Evolutionary conservation across 176 grass and related monocot species (phyloP).

Genomic region (Eremochloa ophiuroides): DNA sequence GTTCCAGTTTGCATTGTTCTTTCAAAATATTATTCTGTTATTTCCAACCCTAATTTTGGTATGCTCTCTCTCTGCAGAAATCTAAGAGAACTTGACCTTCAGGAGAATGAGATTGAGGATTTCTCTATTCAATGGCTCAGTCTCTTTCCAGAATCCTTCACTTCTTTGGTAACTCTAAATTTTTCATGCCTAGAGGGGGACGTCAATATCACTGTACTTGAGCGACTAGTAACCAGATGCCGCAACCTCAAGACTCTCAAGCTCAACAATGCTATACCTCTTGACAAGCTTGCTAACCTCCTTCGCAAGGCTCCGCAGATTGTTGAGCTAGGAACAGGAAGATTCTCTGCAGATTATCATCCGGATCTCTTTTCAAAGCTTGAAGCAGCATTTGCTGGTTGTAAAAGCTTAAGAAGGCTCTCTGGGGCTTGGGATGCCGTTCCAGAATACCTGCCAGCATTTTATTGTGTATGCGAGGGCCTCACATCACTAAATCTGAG

Average conservation of each 20-base stretch:
- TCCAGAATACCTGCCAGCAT: conserved; percentile 48
- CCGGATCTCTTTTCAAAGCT: conserved; percentile 52
- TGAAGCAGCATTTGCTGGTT: conserved; percentile 42
- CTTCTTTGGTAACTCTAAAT: conserved; percentile 58
- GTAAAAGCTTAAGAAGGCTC: conserved; percentile 49
- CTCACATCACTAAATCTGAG: conserved; percentile 70
- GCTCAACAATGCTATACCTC: conserved; percentile 60
- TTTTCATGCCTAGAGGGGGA: conserved; percentile 67
- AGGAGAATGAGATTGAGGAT: conserved; percentile 62
- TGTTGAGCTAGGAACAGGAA: conserved; percentile 52
- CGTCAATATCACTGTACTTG: conserved; percentile 50
- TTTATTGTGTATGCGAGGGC: conserved; percentile 60
- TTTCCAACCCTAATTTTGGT: conserved; percentile 5
- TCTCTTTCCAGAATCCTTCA: conserved; percentile 58
- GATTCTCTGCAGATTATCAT: conserved; percentile 39
- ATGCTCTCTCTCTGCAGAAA: conserved; percentile 38
- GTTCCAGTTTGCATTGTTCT: not conserved
- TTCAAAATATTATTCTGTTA: not conserved
- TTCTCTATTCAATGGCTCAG: conserved; percentile 52
- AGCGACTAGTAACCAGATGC: conserved; percentile 59
- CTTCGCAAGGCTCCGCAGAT: conserved; percentile 49
- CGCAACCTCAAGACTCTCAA: conserved; percentile 55
- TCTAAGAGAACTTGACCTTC: conserved; percentile 60
- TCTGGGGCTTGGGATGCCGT: conserved; percentile 56
- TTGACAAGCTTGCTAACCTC: conserved; percentile 50